Evolutionary conservation across 1,284 basidiomycete genomes (phyloP), one percentile per base, ranked within the genome.

Genomic region (Boletus mariae): DNA sequence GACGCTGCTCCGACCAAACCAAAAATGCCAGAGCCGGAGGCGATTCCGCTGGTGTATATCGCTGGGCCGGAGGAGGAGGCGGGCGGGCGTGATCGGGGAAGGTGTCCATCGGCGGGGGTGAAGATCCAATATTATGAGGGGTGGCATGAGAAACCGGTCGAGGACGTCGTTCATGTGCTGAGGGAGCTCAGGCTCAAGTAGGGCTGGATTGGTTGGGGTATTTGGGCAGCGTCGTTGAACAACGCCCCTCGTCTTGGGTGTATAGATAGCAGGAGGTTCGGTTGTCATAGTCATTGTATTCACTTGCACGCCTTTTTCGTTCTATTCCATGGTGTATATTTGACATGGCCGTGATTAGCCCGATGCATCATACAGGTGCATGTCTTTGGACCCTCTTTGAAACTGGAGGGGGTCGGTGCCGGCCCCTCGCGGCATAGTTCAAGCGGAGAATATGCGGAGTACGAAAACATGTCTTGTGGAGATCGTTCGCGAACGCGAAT

Each of bases 111-210:
- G 6, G 2, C 45, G 11, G 42, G 29, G 26, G 54, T 68, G 5
- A 59, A 42, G 34, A 46, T 69, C 23, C 52, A 61, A 29, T 50
- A 41, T 15, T 54, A 48, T 17, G 50, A 61, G 20, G 50, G 44
- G 15, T 68, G 66, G 68, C 35, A 65, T 28, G 65, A 69, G 49
- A 61, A 45, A 32, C 47, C 51, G 20, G 28, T 63, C 49, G 41
- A 31, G 3, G 69, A 71, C 17, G 58, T 71, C 20, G 62, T 71
- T 6, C 68, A 67, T 20, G 53, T 52, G 37, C 15, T 68, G 28
- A 65, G 66, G 49, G 51, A 54, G 20, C 62, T 68, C 37, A 69
- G 34, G 49, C 12, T 37, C 13, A 58, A 50, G 49, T 61, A 59
- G 47, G 15, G 42, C 12, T 9, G 3, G 13, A 35, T 35, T 35